Evolutionary conservation across 495 filamentous ascomycete genomes (phyloP).

Genomic region (Recurvomyces mirabilis): DNA sequence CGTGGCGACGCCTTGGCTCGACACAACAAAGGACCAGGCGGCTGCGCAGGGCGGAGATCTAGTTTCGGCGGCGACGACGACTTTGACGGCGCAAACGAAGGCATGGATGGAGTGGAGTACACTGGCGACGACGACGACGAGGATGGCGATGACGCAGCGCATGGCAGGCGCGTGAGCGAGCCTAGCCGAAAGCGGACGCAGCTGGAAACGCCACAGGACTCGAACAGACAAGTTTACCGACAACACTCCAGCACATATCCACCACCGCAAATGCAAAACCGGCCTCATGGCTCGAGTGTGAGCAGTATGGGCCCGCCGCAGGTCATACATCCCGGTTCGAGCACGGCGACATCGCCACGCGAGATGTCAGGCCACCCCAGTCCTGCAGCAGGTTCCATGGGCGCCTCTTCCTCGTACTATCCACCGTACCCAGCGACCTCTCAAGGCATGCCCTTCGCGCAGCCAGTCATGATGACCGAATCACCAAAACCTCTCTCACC

Average conservation of each 20-base stretch:
- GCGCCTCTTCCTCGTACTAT: constrained; percentile 4
- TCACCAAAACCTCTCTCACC: constrained; percentile 82
- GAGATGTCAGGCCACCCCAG: constrained; percentile 20
- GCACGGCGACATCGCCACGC: constrained; percentile 18
- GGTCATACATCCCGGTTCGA: constrained; percentile 17
- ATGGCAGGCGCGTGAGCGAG: constrained; percentile 35
- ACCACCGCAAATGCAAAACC: constrained; percentile 42
- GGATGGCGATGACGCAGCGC: constrained; percentile 34
- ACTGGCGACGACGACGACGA: constrained; percentile 51
- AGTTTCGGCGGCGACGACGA: constrained; percentile 60
- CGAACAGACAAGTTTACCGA: constrained; percentile 39
- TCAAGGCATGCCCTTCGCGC: constrained; percentile 6
- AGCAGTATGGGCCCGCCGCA: constrained; percentile 24
- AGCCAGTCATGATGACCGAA: constrained; percentile 62
- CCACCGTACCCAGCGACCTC: background rate
- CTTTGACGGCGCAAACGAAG: constrained; percentile 38
- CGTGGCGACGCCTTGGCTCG: constrained; percentile 88
- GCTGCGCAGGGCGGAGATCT: constrained; percentile 79
- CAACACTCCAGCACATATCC: constrained; percentile 67
- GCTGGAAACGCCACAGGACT: constrained; percentile 39
- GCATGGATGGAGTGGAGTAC: constrained; percentile 68
- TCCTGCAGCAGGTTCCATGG: constrained; percentile 9
- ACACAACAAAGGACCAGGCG: constrained; percentile 91
- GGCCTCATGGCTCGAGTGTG: constrained; percentile 19
- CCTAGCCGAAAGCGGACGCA: constrained; percentile 58